These are phyloP conservation scores for Aspergillus texensis DNA, from an alignment of 2,329 filamentous ascomycete species.

Conservation along the genomic window DNA sequence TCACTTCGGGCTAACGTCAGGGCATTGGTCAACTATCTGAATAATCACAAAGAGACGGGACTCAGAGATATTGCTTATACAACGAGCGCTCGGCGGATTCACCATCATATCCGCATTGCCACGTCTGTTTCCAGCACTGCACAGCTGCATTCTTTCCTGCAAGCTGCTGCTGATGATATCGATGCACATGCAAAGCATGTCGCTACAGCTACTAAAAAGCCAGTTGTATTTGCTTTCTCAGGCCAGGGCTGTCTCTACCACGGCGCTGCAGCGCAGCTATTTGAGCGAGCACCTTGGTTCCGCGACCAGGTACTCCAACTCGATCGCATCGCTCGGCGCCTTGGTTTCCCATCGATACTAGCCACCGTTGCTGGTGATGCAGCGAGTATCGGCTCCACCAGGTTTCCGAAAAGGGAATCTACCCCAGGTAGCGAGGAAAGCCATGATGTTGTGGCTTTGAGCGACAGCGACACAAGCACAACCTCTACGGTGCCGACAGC, in stretches of 20 bases:
- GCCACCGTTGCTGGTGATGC: too few relatives aligned
- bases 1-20: conserved; percentile 57
- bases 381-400: too few relatives aligned
- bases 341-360: conserved; percentile 29
- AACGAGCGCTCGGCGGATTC: conserved; percentile 58
- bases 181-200: too few relatives aligned
- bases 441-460: too few relatives aligned
- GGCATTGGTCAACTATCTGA: conserved; percentile 51
- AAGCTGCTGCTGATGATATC: too few relatives aligned
- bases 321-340: conserved; percentile 23
- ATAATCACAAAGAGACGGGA: conserved; percentile 37
- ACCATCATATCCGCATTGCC: conserved; percentile 26
- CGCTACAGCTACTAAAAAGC: too few relatives aligned
- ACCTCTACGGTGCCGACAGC: too few relatives aligned
- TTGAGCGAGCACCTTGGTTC: conserved; percentile 26
- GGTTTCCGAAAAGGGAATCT: too few relatives aligned
- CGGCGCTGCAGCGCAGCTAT: conserved; percentile 35
- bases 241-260: conserved; percentile 38
- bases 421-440: too few relatives aligned
- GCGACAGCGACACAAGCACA: too few relatives aligned
- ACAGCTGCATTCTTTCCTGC: background rate
- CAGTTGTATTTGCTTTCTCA: conserved; percentile 42
- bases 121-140: conserved; percentile 3
- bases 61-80: conserved; percentile 65
- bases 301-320: conserved; percentile 25